These are phyloP conservation scores for Dryas drummondii DNA, from an alignment of 306 rosid species.

Conservation along the genomic window DNA sequence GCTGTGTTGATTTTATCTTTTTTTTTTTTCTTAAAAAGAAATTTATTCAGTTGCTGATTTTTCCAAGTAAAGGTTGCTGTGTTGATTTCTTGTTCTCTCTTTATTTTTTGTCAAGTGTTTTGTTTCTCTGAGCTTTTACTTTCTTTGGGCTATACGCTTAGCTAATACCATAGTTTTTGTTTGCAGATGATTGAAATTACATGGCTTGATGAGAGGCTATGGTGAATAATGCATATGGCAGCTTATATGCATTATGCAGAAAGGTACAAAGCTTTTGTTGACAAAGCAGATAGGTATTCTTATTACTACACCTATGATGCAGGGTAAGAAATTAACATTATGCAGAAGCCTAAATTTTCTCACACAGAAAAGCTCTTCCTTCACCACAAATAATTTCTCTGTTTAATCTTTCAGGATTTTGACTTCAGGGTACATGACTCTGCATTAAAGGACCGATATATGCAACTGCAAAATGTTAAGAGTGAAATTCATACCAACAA, in stretches of 20 bases:
- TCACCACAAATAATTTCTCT: conserved; percentile 3
- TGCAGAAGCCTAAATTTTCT: not conserved
- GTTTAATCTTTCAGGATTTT: conserved; percentile 58
- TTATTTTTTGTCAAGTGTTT: too few relatives aligned
- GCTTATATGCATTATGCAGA: conserved; percentile 4
- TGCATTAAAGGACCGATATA: conserved; percentile 78
- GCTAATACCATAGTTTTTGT: too few relatives aligned
- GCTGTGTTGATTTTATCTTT: too few relatives aligned
- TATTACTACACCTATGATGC: conserved; percentile 89
- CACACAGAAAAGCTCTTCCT: not conserved
- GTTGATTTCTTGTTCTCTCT: too few relatives aligned
- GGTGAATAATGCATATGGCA: too few relatives aligned
- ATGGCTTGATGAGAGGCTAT: too few relatives aligned
- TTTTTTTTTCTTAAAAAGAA: too few relatives aligned
- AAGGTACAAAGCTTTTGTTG: conserved; percentile 74
- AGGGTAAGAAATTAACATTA: conserved; percentile 51
- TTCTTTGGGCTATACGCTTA: too few relatives aligned
- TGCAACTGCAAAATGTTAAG: conserved; percentile 86
- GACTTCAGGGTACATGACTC: conserved; percentile 97
- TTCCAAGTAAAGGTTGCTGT: too few relatives aligned
- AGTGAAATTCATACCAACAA: conserved; percentile 87
- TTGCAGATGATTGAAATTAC: too few relatives aligned
- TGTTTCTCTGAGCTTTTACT: too few relatives aligned
- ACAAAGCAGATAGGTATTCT: conserved; percentile 77
- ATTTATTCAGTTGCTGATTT: too few relatives aligned